A percentile compares a stretch with the other conserved stretches of the same genome.
Conservation (phyloP, 116 monocot species). For the Trichopus zeylanicus region DNA sequence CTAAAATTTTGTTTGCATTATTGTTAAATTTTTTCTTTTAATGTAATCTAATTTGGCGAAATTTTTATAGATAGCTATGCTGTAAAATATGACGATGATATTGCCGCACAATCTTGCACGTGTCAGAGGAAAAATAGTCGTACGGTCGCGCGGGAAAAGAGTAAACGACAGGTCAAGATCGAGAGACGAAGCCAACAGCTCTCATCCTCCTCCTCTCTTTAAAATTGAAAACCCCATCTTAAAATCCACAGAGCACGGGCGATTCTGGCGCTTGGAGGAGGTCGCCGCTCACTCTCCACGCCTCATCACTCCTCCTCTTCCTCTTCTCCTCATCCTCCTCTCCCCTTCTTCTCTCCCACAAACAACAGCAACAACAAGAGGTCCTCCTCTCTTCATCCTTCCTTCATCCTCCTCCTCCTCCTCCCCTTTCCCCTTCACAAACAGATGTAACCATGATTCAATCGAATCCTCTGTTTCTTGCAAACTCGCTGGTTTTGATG, state of each 20-base stretch:
- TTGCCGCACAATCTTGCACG: too few relatives aligned
- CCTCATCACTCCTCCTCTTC: background rate
- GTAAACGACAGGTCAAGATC: too few relatives aligned
- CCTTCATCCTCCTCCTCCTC: background rate
- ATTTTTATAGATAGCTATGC: too few relatives aligned
- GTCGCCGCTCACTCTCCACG: background rate
- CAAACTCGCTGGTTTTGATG: background rate
- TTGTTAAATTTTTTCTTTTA: too few relatives aligned
- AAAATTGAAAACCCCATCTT: background rate
- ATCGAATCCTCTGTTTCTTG: background rate
- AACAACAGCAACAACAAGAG: background rate
- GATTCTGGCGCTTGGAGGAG: background rate
- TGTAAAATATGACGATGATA: too few relatives aligned
- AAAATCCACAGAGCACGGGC: background rate
- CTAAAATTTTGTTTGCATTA: too few relatives aligned
- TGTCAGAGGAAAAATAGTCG: too few relatives aligned
- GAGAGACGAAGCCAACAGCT: too few relatives aligned
- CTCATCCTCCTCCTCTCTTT: background rate
- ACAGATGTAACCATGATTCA: too few relatives aligned
- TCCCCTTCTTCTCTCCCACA: background rate
- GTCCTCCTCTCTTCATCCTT: background rate
- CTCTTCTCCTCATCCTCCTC: background rate
- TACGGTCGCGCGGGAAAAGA: too few relatives aligned
- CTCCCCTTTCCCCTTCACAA: too few relatives aligned
- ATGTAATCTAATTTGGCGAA: too few relatives aligned